Percentiles rank a stretch among this genome's conserved stretches.
Conservation (phyloP, 2,329 filamentous ascomycete genomes). For the Penicillium concentricum region DNA sequence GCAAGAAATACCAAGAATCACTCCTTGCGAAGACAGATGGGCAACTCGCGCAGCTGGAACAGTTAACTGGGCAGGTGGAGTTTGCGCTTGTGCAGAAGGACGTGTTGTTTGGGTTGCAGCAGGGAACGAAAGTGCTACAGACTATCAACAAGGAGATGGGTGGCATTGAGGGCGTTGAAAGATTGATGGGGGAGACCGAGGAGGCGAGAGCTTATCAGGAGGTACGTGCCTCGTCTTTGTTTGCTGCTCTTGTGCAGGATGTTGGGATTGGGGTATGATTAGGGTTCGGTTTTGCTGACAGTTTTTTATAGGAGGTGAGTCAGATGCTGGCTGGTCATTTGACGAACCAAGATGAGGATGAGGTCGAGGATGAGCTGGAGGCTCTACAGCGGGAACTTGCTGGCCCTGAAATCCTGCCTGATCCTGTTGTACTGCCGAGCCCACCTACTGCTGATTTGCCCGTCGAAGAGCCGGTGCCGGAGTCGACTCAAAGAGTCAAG, state of each 20-base stretch:
- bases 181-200: constrained; percentile 87
- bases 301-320: constrained; percentile 72
- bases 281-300: constrained; percentile 7
- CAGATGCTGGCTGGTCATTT: constrained; percentile 86
- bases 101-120: constrained; percentile 85
- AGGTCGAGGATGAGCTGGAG: constrained; percentile 93
- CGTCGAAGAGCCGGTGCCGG: constrained; percentile 26
- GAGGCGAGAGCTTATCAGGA: constrained; percentile 90
- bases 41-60: constrained; percentile 91
- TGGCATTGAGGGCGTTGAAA: constrained; percentile 88
- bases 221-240: constrained; percentile 49
- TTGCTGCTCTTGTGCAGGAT: neutral
- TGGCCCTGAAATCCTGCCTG: constrained; percentile 37
- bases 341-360: constrained; percentile 93
- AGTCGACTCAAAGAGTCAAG: constrained; percentile 27
- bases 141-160: constrained; percentile 97
- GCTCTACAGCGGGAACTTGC: constrained; percentile 68
- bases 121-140: constrained; percentile 83
- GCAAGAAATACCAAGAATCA: constrained; percentile 96
- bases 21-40: constrained; percentile 85
- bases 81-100: constrained; percentile 97
- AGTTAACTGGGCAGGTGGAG: constrained; percentile 83
- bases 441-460: constrained; percentile 13
- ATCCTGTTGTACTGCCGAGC: constrained; percentile 36
- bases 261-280: neutral